Evolutionary conservation across 2,329 filamentous ascomycete species (phyloP).

Genomic region (Waltergamsia citrina): DNA sequence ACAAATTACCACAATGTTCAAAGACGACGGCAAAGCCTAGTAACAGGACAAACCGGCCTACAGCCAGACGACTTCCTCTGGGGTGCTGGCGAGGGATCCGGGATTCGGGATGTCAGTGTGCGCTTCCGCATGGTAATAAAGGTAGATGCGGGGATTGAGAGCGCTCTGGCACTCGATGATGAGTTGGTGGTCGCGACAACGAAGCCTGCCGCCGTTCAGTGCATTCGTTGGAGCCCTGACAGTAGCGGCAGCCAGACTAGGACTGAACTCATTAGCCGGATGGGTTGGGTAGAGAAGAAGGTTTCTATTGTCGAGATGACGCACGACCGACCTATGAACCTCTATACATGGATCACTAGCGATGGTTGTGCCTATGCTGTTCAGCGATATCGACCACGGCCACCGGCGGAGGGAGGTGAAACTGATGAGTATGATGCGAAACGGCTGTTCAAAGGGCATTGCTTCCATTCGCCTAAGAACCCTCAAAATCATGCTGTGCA

Average conservation of each 20-base stretch:
- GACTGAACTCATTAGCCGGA: constrained; percentile 81
- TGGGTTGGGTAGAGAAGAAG: constrained; percentile 78
- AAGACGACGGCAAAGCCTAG: constrained; percentile 50
- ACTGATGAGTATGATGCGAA: constrained; percentile 40
- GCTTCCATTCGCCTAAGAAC: constrained; percentile 68
- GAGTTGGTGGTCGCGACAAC: constrained; percentile 86
- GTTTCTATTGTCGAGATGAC: constrained; percentile 74
- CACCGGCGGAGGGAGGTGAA: constrained; percentile 26
- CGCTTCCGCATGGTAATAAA: constrained; percentile 97
- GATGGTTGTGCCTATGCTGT: constrained; percentile 88
- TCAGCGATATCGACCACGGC: constrained; percentile 53
- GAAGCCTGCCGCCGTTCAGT: constrained; percentile 91
- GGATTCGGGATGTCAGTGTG: constrained; percentile 78
- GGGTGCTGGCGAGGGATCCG: constrained; percentile 72
- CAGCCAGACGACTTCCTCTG: constrained; percentile 55
- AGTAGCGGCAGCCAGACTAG: constrained; percentile 73
- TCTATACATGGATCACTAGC: constrained; percentile 84
- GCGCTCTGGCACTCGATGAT: constrained; percentile 80
- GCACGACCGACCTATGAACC: constrained; percentile 91
- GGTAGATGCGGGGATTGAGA: constrained; percentile 88
- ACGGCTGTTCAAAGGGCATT: constrained; percentile 79
- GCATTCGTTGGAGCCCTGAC: constrained; percentile 89
- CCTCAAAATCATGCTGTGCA: constrained; percentile 54
- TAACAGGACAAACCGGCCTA: constrained; percentile 43
- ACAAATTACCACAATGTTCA: constrained; percentile 56